A percentile compares a stretch with the other conserved stretches of the same genome.
phyloP scores from a whole-genome alignment of 2,329 filamentous ascomycete species.

The Aaosphaeria arxii region DNA sequence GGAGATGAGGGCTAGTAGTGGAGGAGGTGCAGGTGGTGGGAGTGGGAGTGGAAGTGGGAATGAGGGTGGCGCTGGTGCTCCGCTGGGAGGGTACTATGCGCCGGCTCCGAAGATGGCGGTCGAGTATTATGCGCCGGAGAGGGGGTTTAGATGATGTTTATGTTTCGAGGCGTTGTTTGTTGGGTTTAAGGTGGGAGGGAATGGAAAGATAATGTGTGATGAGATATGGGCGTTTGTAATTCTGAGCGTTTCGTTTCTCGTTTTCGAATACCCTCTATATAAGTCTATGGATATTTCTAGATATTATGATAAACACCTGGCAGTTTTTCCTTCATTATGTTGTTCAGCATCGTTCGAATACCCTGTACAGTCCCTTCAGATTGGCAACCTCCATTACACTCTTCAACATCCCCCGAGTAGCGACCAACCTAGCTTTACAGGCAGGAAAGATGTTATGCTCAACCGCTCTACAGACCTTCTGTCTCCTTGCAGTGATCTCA shows the following conservation, averaged over 20 bases:
- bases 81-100: background rate
- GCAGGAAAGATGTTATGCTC: slow-evolving; percentile 90
- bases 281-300: too few species aligned
- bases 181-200: too few species aligned
- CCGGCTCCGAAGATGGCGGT: too few species aligned
- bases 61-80: background rate
- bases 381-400: slow-evolving; percentile 85
- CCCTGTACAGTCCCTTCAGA: slow-evolving; percentile 85
- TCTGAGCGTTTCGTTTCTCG: too few species aligned
- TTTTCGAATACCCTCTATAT: too few species aligned
- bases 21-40: background rate
- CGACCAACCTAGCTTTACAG: slow-evolving; percentile 77
- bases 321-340: background rate
- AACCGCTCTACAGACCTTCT: slow-evolving; percentile 69
- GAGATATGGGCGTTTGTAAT: too few species aligned
- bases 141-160: too few species aligned
- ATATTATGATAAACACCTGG: too few species aligned
- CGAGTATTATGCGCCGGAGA: too few species aligned
- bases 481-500: slow-evolving; percentile 52
- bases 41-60: background rate
- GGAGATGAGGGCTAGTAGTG: slow-evolving; percentile 4
- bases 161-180: too few species aligned
- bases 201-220: too few species aligned
- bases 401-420: slow-evolving; percentile 72
- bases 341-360: slow-evolving; percentile 83